These are phyloP conservation scores for Panicum virgatum DNA, from an alignment of 202 grass and related monocot genomes.

Conservation along the genomic window DNA sequence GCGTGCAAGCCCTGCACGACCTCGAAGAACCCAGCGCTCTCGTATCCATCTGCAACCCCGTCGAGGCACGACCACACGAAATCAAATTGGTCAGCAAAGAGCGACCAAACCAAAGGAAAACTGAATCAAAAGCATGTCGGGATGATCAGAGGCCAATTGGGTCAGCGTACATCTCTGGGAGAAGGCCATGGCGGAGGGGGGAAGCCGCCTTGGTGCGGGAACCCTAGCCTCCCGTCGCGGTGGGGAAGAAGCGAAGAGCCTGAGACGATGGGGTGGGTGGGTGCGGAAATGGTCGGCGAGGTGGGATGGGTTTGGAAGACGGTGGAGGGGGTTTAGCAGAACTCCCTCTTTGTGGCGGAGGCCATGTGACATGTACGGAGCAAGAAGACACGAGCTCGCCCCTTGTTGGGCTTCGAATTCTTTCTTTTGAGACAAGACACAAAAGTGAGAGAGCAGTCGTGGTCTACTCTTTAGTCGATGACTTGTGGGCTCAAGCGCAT, in stretches of 20 bases:
- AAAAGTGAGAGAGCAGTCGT: neutral
- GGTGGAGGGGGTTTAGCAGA: constrained; percentile 19
- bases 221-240: neutral
- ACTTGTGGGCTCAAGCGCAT: neutral
- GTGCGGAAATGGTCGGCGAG: constrained; percentile 18
- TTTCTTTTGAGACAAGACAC: constrained; percentile 19
- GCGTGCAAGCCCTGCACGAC: constrained; percentile 4
- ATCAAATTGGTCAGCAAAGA: neutral
- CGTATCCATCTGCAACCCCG: constrained; percentile 17
- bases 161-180: constrained; percentile 6
- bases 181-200: neutral
- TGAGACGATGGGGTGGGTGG: neutral
- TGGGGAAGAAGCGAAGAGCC: neutral
- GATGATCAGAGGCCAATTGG: neutral
- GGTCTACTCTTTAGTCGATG: neutral
- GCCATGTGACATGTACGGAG: neutral
- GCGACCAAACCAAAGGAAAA: constrained; percentile 12
- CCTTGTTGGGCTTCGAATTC: neutral
- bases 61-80: neutral
- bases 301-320: constrained; percentile 3
- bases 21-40: neutral
- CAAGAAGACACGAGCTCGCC: neutral
- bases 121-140: neutral
- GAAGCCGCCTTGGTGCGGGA: neutral
- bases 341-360: neutral